Conservation (phyloP, 441 rosid species). For the Aleurites moluccanus region DNA sequence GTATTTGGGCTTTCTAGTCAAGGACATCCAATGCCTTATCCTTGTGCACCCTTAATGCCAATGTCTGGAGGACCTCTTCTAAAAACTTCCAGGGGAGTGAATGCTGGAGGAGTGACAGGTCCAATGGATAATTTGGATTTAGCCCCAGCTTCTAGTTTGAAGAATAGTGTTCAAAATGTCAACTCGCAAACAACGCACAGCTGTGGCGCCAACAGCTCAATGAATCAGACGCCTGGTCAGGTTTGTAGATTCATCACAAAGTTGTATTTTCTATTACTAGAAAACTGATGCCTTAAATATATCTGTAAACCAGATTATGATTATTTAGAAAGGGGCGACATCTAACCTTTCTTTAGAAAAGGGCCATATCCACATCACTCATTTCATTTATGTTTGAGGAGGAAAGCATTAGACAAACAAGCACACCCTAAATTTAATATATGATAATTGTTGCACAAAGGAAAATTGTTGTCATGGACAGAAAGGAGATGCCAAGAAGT, state of each 20-base stretch:
- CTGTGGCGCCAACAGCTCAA: slow-evolving; percentile 26
- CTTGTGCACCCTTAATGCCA: slow-evolving; percentile 41
- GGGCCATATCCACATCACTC: background rate
- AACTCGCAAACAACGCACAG: slow-evolving; percentile 40
- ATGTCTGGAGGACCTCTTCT: slow-evolving; percentile 48
- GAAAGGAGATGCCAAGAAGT: background rate
- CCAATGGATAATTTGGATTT: slow-evolving; percentile 40
- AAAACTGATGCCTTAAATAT: slow-evolving; percentile 5
- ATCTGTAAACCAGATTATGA: slow-evolving; percentile 10
- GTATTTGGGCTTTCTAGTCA: slow-evolving; percentile 50
- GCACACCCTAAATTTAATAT: background rate
- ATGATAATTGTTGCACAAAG: background rate
- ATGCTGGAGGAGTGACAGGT: slow-evolving; percentile 31
- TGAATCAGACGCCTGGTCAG: slow-evolving; percentile 49
- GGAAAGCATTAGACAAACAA: background rate
- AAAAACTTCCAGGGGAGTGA: slow-evolving; percentile 38
- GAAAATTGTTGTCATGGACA: background rate
- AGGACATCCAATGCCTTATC: slow-evolving; percentile 49
- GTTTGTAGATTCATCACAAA: slow-evolving; percentile 38
- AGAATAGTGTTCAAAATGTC: slow-evolving; percentile 40
- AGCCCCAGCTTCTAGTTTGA: slow-evolving; percentile 38
- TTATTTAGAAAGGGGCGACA: background rate
- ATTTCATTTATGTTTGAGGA: background rate
- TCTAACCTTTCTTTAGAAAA: background rate
- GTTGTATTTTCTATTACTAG: slow-evolving; percentile 31